Evolutionary conservation across 768 basidiomycete genomes (phyloP).

Genomic region (Xerocomellus dryophilus): DNA sequence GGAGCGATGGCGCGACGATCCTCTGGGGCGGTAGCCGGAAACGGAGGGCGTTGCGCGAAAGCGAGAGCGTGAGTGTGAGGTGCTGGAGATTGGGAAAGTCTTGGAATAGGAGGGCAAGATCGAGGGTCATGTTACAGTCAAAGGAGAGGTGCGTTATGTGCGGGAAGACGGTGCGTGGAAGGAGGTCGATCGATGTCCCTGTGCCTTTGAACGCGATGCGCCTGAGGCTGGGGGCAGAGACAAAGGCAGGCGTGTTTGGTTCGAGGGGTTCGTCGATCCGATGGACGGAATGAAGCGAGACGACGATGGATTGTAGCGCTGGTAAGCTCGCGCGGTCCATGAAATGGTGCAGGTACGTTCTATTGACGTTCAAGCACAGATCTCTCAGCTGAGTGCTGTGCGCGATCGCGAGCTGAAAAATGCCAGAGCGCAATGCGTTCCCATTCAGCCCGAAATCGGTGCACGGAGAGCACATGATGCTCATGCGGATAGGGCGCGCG

Average conservation of each 20-base stretch:
- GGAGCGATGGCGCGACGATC: conserved; percentile 6
- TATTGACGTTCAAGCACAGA: conserved; percentile 17
- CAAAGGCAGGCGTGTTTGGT: not conserved
- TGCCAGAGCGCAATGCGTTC: conserved; percentile 8
- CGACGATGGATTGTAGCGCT: conserved; percentile 12
- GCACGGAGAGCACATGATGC: conserved; percentile 14
- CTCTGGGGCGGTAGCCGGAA: conserved; percentile 6
- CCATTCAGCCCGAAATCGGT: conserved; percentile 16
- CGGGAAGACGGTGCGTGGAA: conserved; percentile 16
- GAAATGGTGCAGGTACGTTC: conserved; percentile 21
- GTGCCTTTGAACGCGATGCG: conserved; percentile 15
- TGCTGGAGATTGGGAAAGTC: conserved; percentile 18
- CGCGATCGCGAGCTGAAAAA: conserved; percentile 21
- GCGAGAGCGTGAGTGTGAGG: conserved; percentile 14
- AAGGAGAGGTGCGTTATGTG: conserved; percentile 26
- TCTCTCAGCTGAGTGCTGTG: conserved; percentile 21
- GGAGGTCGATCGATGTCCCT: conserved; percentile 7
- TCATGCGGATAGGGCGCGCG: conserved; percentile 24
- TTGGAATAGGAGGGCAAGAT: conserved; percentile 17
- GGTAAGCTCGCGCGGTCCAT: conserved; percentile 10
- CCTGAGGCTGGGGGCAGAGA: conserved; percentile 17
- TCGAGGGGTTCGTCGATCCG: conserved; percentile 4
- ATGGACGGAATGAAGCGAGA: conserved; percentile 14
- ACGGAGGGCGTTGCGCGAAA: conserved; percentile 10
- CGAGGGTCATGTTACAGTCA: conserved; percentile 18